Conservation (phyloP, 2,329 filamentous ascomycete species). For the Fusarium tricinctum region DNA sequence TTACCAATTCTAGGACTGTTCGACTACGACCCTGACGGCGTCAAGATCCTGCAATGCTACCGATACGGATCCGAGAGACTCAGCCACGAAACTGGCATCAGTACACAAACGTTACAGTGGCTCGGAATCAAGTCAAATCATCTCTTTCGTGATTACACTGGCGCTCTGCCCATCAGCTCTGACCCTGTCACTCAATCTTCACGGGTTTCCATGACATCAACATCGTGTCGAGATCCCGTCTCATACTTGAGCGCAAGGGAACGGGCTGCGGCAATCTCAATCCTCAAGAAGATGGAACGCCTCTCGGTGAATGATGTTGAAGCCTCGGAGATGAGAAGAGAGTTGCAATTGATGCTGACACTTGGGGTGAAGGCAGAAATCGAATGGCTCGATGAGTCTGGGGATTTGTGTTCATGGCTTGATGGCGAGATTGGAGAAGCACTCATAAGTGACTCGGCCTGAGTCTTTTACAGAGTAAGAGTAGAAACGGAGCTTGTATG, state of each 20-base stretch:
- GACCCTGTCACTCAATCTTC: slow-evolving; percentile 23
- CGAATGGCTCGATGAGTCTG: slow-evolving; percentile 73
- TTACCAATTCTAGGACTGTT: slow-evolving; percentile 74
- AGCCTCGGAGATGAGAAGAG: slow-evolving; percentile 60
- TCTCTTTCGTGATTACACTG: slow-evolving; percentile 46
- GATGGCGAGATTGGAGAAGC: slow-evolving; percentile 56
- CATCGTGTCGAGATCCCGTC: slow-evolving; percentile 49
- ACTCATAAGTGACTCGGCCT: slow-evolving; percentile 8
- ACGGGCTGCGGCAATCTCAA: slow-evolving; percentile 67
- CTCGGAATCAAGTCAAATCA: slow-evolving; percentile 70
- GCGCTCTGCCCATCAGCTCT: background rate
- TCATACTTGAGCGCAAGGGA: slow-evolving; percentile 67
- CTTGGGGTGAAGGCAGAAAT: slow-evolving; percentile 83
- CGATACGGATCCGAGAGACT: slow-evolving; percentile 76
- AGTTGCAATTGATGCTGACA: slow-evolving; percentile 81
- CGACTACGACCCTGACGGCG: slow-evolving; percentile 83
- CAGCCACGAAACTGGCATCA: slow-evolving; percentile 68
- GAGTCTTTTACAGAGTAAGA: fast-evolving
- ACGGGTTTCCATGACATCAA: slow-evolving; percentile 46
- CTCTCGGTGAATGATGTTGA: slow-evolving; percentile 49
- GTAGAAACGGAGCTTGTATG: no score
- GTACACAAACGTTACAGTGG: slow-evolving; percentile 70
- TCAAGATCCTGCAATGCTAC: slow-evolving; percentile 81
- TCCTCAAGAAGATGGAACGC: slow-evolving; percentile 62
- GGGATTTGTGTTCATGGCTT: slow-evolving; percentile 66